phyloP scores from a whole-genome alignment of 495 filamentous ascomycete genomes.

The Aspergillus kassunensis region DNA sequence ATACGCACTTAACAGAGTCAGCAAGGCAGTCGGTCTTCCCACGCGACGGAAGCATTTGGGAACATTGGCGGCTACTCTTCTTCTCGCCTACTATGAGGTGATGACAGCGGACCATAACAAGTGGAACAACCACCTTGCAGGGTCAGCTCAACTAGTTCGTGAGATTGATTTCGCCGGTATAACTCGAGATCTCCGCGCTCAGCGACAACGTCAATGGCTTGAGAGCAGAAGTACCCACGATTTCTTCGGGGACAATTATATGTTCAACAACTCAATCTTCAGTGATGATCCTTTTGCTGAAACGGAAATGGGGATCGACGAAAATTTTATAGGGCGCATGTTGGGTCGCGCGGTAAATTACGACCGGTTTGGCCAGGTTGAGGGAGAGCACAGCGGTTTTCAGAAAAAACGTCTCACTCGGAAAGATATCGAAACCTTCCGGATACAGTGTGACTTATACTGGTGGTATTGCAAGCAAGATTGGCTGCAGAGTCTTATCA shows the following conservation, averaged over 20 bases:
- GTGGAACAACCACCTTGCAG: conserved; percentile 89
- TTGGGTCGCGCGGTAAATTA: conserved; percentile 43
- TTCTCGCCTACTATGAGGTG: conserved; percentile 91
- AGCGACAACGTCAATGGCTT: conserved; percentile 31
- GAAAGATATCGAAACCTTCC: conserved; percentile 72
- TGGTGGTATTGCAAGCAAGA: conserved; percentile 98
- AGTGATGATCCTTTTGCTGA: conserved; percentile 44
- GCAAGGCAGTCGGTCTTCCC: conserved; percentile 66
- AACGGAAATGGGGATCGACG: conserved; percentile 39
- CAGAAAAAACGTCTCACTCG: conserved; percentile 49
- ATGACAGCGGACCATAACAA: conserved; percentile 92
- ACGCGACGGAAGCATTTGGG: conserved; percentile 69
- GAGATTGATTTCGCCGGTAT: conserved; percentile 76
- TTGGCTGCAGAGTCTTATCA: conserved; percentile 82
- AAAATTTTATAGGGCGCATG: conserved; percentile 39
- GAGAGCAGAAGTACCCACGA: conserved; percentile 19
- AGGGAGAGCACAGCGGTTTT: conserved; percentile 17
- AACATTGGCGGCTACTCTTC: conserved; percentile 81
- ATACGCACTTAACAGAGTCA: conserved; percentile 72
- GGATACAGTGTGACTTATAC: conserved; percentile 80
- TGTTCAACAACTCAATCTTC: conserved; percentile 16
- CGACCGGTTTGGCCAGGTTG: conserved; percentile 43
- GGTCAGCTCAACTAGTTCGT: conserved; percentile 74
- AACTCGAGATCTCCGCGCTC: conserved; percentile 63
- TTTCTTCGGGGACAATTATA: conserved; percentile 14